Percentiles rank a stretch among this genome's conserved stretches.
Conservation (phyloP, 116 monocot species). For the Papilionanthe hybrid region DNA sequence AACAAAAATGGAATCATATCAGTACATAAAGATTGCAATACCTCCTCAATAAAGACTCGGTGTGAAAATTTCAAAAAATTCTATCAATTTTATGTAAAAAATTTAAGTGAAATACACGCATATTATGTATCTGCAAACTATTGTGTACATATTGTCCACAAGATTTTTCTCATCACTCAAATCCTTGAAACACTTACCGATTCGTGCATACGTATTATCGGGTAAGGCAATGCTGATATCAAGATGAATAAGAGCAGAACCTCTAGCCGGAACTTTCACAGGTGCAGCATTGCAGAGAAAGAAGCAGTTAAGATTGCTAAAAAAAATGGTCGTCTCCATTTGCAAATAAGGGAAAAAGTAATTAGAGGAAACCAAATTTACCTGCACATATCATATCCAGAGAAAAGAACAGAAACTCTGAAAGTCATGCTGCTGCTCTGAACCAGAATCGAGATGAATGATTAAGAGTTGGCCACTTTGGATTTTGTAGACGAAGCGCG, state of each 20-base stretch:
- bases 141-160: no score
- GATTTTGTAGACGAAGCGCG: no score
- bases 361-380: not conserved
- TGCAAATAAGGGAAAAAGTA: not conserved
- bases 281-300: slow-evolving; percentile 38
- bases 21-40: no score
- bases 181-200: slow-evolving; percentile 26
- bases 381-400: slow-evolving; percentile 96
- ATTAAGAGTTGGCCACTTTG: not conserved
- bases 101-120: no score
- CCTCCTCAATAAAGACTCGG: no score
- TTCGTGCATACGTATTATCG: slow-evolving; percentile 71
- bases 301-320: not conserved
- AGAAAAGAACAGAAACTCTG: slow-evolving; percentile 51
- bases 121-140: no score
- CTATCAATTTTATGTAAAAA: no score
- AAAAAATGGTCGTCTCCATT: no score
- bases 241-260: slow-evolving; percentile 73
- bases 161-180: no score
- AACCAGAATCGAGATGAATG: not conserved
- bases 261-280: slow-evolving; percentile 58
- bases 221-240: slow-evolving; percentile 90
- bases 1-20: no score
- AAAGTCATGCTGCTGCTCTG: slow-evolving; percentile 20
- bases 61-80: no score